These are phyloP conservation scores for Tylopilus felleus DNA, from an alignment of 768 basidiomycete species.

Conservation along the genomic window DNA sequence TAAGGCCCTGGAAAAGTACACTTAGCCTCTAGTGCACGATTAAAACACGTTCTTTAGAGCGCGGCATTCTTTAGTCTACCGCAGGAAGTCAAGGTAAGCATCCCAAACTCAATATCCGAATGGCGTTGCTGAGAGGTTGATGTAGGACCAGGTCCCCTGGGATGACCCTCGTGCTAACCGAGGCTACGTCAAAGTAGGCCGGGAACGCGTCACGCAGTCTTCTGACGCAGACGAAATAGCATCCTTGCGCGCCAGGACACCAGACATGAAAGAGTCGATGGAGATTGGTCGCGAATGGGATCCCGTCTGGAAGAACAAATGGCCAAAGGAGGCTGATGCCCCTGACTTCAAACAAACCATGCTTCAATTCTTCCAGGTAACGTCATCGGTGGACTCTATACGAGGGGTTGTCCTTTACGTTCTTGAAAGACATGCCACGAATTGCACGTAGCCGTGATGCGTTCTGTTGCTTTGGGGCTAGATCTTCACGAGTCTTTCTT, in stretches of 20 bases:
- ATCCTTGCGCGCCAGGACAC: conserved; percentile 65
- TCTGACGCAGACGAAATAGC: conserved; percentile 71
- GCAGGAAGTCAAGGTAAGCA: conserved; percentile 51
- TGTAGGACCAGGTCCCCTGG: conserved; percentile 66
- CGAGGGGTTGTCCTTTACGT: conserved; percentile 1
- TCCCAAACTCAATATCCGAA: not conserved
- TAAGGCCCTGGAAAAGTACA: conserved; percentile 24
- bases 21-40: not conserved
- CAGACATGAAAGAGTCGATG: conserved; percentile 83
- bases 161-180: conserved; percentile 83
- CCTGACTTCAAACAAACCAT: conserved; percentile 71
- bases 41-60: conserved; percentile 46
- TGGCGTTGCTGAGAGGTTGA: not conserved
- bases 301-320: conserved; percentile 70
- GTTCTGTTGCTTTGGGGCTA: conserved; percentile 80
- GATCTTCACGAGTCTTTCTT: conserved; percentile 73
- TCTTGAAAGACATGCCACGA: conserved; percentile 62
- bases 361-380: conserved; percentile 70
- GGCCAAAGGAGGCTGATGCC: conserved; percentile 63
- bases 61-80: conserved; percentile 72
- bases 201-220: conserved; percentile 79
- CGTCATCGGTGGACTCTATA: conserved; percentile 9
- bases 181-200: conserved; percentile 77
- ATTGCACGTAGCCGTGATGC: conserved; percentile 74
- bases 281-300: conserved; percentile 89